A percentile compares a stretch with the other conserved stretches of the same genome.
These are phyloP conservation scores for Trametes meyenii DNA, from an alignment of 768 basidiomycete genomes.

Conservation along the genomic window DNA sequence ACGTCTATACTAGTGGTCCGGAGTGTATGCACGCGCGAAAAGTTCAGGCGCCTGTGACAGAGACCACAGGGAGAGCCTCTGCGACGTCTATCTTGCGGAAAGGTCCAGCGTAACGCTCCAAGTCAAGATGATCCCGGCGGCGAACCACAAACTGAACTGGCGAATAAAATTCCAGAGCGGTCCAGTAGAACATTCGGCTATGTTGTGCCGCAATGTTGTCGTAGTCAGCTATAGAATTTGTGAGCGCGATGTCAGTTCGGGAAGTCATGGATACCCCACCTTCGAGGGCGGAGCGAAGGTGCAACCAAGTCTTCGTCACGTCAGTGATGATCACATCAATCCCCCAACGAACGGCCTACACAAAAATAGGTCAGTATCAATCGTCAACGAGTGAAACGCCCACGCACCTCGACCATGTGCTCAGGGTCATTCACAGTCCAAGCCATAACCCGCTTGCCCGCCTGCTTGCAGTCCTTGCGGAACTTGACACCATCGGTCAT, in stretches of 20 bases:
- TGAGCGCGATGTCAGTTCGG: neutral
- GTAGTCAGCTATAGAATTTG: constrained; percentile 55
- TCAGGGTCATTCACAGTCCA: constrained; percentile 95
- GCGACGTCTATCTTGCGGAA: constrained; percentile 22
- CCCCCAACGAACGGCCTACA: constrained; percentile 62
- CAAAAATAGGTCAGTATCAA: constrained; percentile 33
- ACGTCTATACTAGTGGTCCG: neutral
- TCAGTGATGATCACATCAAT: constrained; percentile 53
- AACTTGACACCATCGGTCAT: constrained; percentile 80
- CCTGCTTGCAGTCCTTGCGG: constrained; percentile 71
- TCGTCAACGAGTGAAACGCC: neutral
- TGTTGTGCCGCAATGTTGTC: constrained; percentile 64
- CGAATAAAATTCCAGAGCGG: constrained; percentile 59
- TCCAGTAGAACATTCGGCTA: constrained; percentile 76
- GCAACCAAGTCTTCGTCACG: constrained; percentile 43
- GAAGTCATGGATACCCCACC: constrained; percentile 13
- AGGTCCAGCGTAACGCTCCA: constrained; percentile 25
- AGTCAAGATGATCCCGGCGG: constrained; percentile 14
- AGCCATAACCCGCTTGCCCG: constrained; percentile 85
- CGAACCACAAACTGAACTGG: constrained; percentile 40
- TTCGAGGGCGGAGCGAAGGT: constrained; percentile 38
- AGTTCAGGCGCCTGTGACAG: constrained; percentile 3
- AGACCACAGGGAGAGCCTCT: constrained; percentile 5
- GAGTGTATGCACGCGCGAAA: neutral
- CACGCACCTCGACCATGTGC: constrained; percentile 85